Evolutionary conservation across 176 grass and related monocot species (phyloP), one percentile per base, ranked within the genome.

Genomic region (Calamus simplicifolius): DNA sequence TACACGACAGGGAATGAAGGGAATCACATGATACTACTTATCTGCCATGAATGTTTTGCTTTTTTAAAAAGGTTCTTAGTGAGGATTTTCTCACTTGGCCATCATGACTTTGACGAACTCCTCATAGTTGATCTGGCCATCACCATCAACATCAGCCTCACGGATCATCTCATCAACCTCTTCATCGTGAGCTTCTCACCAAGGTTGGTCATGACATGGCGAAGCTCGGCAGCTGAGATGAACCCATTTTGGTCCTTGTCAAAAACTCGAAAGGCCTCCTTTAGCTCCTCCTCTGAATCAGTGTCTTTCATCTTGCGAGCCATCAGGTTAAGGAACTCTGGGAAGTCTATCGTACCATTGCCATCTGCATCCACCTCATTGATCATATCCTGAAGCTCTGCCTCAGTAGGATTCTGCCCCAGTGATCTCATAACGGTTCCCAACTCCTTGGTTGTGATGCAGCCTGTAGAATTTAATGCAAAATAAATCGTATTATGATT

Each of bases 71-170:
- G 10, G 8, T 3, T 43, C 12, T 81, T 81, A 57, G 49, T 19
- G 0, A 10, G 73, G 65, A 63, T 48, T 54, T 62, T 67, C 70
- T 87, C 74, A 87, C 84, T 87, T 87, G 79, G 84, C 84, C 84
- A 87, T 87, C 84, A 87, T 87, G 57, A 87, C 68, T 71, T 87
- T 87, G 26, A 87, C 84, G 0, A 87, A 87, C 52, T 87, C 84
- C 18, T 87, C 84, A 0, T 87, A 87, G 74, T 87, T 87, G 70
- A 87, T 87, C 84, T 87, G 84, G 66, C 84, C 84, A 7, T 87
- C 84, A 0, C 84, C 84, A 0, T 87, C 84, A 0, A 87, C 84
- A 3, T 87, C 84, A 0, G 84, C 84, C 75, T 87, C 84, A 0
- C 84, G 84, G 70, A 87, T 87, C 84, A 87, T 87, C 66, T 87